Conservation (phyloP, 306 rosid genomes). For the Comarum palustre region DNA sequence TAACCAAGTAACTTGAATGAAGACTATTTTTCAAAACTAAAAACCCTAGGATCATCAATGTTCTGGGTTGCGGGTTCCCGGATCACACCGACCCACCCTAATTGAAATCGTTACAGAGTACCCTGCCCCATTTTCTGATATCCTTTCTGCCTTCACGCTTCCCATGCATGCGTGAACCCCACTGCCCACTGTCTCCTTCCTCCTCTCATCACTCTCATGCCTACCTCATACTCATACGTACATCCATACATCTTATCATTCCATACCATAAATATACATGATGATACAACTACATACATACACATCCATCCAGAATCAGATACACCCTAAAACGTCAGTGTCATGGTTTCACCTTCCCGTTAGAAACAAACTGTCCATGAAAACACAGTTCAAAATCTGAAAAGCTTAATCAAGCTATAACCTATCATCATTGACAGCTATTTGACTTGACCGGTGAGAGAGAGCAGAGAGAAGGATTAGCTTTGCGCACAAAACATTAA, state of each 20-base stretch:
- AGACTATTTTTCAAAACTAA: background rate
- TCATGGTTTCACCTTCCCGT: background rate
- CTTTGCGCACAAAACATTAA: constrained; percentile 1
- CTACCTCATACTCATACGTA: background rate
- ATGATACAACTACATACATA: background rate
- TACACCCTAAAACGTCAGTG: background rate
- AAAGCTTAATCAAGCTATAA: background rate
- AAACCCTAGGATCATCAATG: background rate
- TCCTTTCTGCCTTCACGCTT: constrained; percentile 19
- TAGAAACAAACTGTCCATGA: constrained; percentile 4
- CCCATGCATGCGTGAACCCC: constrained; percentile 16
- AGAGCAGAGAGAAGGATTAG: background rate
- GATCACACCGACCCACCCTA: constrained; percentile 8
- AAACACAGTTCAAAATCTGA: background rate
- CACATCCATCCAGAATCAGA: background rate
- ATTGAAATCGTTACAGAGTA: constrained; percentile 9
- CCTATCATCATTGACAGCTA: constrained; percentile 4
- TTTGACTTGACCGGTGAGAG: constrained; percentile 9
- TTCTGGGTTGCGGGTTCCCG: constrained; percentile 4
- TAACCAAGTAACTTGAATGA: background rate
- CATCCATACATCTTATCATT: background rate
- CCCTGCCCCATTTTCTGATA: constrained; percentile 17
- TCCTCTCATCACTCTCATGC: background rate
- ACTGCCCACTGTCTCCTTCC: constrained; percentile 3
- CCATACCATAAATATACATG: no score